Percentiles rank a stretch among this genome's conserved stretches.
Conservation (phyloP, 257 asterid genomes). For the Marsdenia floribunda region DNA sequence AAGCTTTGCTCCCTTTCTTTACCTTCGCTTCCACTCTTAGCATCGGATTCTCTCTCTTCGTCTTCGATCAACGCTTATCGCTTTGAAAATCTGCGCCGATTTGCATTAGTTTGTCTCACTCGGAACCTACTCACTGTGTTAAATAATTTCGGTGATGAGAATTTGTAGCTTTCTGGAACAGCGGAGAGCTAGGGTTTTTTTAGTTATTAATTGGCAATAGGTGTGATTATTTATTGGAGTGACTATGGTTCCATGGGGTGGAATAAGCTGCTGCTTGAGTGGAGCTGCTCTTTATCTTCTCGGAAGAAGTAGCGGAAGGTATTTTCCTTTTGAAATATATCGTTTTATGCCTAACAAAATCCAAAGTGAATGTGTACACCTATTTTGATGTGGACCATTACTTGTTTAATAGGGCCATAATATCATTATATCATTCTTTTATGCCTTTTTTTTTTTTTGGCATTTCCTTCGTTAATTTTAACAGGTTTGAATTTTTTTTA, state of each 20-base stretch:
- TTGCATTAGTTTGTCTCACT: not conserved
- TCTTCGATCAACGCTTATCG: not conserved
- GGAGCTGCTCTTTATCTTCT: constrained; percentile 97
- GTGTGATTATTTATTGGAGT: not conserved
- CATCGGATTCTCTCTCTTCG: constrained; percentile 28
- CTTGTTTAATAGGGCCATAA: too few relatives aligned
- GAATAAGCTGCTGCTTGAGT: constrained; percentile 84
- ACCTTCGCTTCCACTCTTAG: constrained; percentile 23
- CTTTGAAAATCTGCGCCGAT: not conserved
- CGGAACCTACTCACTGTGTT: not conserved
- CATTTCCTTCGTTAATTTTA: constrained; percentile 2
- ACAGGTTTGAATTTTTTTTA: not conserved
- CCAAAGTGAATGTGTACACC: too few relatives aligned
- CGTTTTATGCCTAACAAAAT: too few relatives aligned
- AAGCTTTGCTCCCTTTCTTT: constrained; percentile 14
- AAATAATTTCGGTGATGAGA: not conserved
- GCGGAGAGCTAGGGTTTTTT: constrained; percentile 4
- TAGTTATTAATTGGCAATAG: not conserved
- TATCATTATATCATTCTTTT: not conserved
- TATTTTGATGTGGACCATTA: too few relatives aligned
- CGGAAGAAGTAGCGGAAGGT: constrained; percentile 97
- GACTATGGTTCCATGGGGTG: constrained; percentile 81
- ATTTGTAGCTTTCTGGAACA: not conserved
- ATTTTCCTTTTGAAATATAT: not conserved
- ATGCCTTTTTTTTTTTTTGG: not conserved